Conservation (phyloP, 148 eudicot species). For the Linanthus parryae region DNA sequence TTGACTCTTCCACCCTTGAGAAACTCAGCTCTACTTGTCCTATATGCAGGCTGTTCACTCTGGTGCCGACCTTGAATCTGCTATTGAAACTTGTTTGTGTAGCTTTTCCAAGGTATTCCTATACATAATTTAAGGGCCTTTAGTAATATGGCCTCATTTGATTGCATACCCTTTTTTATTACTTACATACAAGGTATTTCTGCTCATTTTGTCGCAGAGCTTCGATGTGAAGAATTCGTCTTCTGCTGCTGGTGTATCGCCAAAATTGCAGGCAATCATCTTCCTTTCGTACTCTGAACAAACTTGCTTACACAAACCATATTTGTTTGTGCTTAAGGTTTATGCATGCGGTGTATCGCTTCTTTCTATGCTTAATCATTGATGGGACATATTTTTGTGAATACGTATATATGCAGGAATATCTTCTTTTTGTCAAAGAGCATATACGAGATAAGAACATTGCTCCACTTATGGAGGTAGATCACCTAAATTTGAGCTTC, state of each 20-base stretch:
- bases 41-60: slow-evolving; percentile 6
- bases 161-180: no score
- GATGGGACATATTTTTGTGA: not conserved
- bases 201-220: not conserved
- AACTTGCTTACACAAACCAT: no score
- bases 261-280: slow-evolving; percentile 4
- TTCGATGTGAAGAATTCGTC: not conserved
- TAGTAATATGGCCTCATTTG: no score
- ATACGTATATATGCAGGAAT: not conserved
- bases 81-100: slow-evolving; percentile 7
- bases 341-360: slow-evolving; percentile 13
- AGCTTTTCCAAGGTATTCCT: slow-evolving; percentile 1
- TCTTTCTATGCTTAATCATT: not conserved
- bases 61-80: slow-evolving; percentile 7
- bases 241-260: slow-evolving; percentile 4
- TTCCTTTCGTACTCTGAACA: not conserved
- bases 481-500: not conserved
- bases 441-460: slow-evolving; percentile 6
- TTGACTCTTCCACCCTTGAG: no score
- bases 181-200: no score
- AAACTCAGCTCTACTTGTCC: not conserved
- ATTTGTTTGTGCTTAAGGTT: no score
- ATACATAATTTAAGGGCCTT: no score
- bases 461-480: slow-evolving; percentile 3
- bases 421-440: slow-evolving; percentile 2